Conservation (phyloP, 805 yeast species). For the Candida sithepensis region DNA sequence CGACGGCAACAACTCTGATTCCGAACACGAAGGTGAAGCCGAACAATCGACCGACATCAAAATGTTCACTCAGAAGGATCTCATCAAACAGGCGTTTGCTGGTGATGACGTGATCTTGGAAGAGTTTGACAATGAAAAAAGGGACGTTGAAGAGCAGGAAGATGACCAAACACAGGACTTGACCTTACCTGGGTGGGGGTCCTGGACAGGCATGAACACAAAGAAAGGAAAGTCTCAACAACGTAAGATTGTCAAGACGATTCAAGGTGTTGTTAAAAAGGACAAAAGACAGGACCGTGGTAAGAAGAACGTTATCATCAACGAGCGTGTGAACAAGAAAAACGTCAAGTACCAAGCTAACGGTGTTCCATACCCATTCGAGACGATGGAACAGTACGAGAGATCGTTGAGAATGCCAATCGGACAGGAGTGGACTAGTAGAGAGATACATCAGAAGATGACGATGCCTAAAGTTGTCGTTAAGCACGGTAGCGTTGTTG, state of each 20-base stretch:
- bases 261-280: slow-evolving; percentile 70
- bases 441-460: slow-evolving; percentile 78
- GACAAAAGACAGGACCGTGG: slow-evolving; percentile 77
- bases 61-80: slow-evolving; percentile 74
- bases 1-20: slow-evolving; percentile 25
- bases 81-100: slow-evolving; percentile 90
- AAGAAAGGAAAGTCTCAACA: slow-evolving; percentile 43
- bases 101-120: slow-evolving; percentile 84
- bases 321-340: slow-evolving; percentile 82
- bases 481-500: slow-evolving; percentile 85
- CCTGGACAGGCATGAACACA: slow-evolving; percentile 77
- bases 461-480: slow-evolving; percentile 86
- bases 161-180: slow-evolving; percentile 84
- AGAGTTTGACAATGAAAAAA: slow-evolving; percentile 78
- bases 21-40: slow-evolving; percentile 41
- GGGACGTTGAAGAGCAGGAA: slow-evolving; percentile 62
- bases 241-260: slow-evolving; percentile 62
- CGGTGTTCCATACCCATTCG: slow-evolving; percentile 94
- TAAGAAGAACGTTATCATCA: slow-evolving; percentile 79
- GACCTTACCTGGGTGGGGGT: slow-evolving; percentile 97
- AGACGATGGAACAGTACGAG: slow-evolving; percentile 91
- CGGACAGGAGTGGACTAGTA: slow-evolving; percentile 94
- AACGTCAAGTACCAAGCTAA: slow-evolving; percentile 79
- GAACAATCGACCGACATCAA: slow-evolving; percentile 40
- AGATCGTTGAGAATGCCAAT: slow-evolving; percentile 92